Percentiles rank a stretch among this genome's conserved stretches.
Conservation (phyloP, 768 basidiomycete species). For the Termitomyces heimii region DNA sequence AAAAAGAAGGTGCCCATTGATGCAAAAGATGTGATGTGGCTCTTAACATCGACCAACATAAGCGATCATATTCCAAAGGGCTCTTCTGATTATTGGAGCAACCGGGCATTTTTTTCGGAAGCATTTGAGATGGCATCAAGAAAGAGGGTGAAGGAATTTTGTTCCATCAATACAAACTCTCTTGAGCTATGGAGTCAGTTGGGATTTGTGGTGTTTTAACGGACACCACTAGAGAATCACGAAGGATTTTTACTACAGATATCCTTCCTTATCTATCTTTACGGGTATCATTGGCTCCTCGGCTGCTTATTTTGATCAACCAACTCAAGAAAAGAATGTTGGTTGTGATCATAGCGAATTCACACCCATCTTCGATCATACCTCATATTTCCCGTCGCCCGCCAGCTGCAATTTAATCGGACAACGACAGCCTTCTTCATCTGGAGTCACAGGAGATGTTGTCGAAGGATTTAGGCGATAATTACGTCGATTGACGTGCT, state of each 20-base stretch:
- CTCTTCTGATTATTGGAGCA: background rate
- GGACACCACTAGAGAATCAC: background rate
- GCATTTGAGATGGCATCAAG: slow-evolving; percentile 10
- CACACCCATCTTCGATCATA: too few species aligned
- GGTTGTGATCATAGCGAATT: too few species aligned
- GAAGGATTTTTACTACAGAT: background rate
- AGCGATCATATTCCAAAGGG: background rate
- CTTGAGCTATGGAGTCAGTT: background rate
- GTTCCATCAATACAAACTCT: slow-evolving; percentile 1
- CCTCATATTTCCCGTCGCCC: too few species aligned
- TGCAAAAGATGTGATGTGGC: slow-evolving; percentile 10
- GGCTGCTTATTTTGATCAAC: too few species aligned
- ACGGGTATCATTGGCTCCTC: background rate
- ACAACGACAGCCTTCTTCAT: too few species aligned
- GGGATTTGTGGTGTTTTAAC: background rate
- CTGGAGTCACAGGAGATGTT: too few species aligned
- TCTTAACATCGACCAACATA: background rate
- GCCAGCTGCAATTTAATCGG: too few species aligned
- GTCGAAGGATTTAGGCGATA: background rate
- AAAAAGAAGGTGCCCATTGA: slow-evolving; percentile 9
- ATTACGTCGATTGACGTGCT: too few species aligned
- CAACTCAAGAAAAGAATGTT: too few species aligned
- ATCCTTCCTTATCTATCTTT: too few species aligned
- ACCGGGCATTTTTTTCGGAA: slow-evolving; percentile 8
- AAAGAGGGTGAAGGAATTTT: slow-evolving; percentile 6